These are phyloP conservation scores for Pulveroboletus sp. DNA, from an alignment of 768 basidiomycete species.

Conservation along the genomic window DNA sequence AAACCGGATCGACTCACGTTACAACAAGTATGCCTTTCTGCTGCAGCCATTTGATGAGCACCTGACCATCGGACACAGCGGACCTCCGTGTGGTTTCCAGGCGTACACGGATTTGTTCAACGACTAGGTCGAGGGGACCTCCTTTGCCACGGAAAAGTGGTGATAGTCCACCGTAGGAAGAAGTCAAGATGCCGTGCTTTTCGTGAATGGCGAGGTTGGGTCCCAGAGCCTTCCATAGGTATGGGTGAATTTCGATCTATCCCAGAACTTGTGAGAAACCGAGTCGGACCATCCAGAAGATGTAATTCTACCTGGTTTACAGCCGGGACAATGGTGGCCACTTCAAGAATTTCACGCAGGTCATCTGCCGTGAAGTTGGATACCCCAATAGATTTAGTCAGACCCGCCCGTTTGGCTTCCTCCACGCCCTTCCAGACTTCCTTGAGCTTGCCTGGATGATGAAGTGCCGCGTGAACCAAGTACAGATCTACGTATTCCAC, in stretches of 20 bases:
- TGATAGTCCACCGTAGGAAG: slow-evolving; percentile 40
- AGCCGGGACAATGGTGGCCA: slow-evolving; percentile 44
- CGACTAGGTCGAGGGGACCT: slow-evolving; percentile 39
- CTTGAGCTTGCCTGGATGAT: slow-evolving; percentile 41
- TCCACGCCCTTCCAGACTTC: slow-evolving; percentile 64
- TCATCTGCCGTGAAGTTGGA: slow-evolving; percentile 50
- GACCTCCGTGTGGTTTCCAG: slow-evolving; percentile 23
- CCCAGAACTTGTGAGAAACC: neutral
- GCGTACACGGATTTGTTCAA: slow-evolving; percentile 33
- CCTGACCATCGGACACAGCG: slow-evolving; percentile 28
- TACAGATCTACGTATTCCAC: slow-evolving; percentile 62
- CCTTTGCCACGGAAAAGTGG: slow-evolving; percentile 35
- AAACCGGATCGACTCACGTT: slow-evolving; percentile 20
- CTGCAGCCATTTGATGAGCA: slow-evolving; percentile 29
- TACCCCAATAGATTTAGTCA: slow-evolving; percentile 46
- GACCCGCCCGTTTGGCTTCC: slow-evolving; percentile 43
- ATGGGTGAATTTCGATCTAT: slow-evolving; percentile 55
- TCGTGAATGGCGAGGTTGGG: slow-evolving; percentile 35
- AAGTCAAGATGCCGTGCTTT: slow-evolving; percentile 37
- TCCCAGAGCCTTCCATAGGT: slow-evolving; percentile 43
- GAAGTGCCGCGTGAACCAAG: slow-evolving; percentile 51
- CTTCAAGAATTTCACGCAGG: slow-evolving; percentile 42
- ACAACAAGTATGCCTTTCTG: slow-evolving; percentile 31
- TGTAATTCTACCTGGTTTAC: slow-evolving; percentile 47
- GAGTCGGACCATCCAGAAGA: neutral